Base-by-base conservation (phyloP, 139 green algal species). In the Chlorokybus atmophyticus region DNA sequence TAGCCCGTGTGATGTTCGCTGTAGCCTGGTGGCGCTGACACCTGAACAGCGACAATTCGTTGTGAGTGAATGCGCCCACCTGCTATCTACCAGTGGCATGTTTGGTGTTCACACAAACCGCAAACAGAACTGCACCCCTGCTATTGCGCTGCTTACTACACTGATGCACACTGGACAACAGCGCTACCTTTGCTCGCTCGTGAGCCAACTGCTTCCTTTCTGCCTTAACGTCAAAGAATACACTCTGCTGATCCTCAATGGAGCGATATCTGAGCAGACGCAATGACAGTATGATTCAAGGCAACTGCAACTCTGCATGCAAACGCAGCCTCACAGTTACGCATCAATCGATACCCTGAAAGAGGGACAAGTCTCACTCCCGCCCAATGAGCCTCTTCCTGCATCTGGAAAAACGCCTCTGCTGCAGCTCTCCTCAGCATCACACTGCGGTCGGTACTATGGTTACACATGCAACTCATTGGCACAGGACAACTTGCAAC, bases 1-100 rank as follows among this genome's bases (percentile, higher is more conserved):
- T 78, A 77, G 14, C 69, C 69, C 3, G 69, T 77, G 69, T 77
- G 69, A 40, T 77, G 69, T 35, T 77, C 69, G 8, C 40, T 67
- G 40, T 70, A 78, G 2, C 69, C 69, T 7, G 69, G 69, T 21
- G 69, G 69, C 17, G 69, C 69, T 0, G 69, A 77, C 27, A 77
- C 67, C 59, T 66, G 50, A 3, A 40, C 41, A 48, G 6, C 50
- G n/a, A 14, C 10, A 55, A 55, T n/a, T n/a, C n/a, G n/a, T n/a
- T n/a, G n/a, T n/a, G n/a, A n/a, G n/a, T n/a, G n/a, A n/a, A n/a
- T n/a, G n/a, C n/a, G n/a, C n/a, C n/a, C n/a, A n/a, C n/a, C n/a
- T n/a, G n/a, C n/a, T n/a, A n/a, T n/a, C n/a, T n/a, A n/a, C n/a
- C n/a, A n/a, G n/a, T n/a, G n/a, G n/a, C n/a, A n/a, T n/a, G n/a